These are phyloP conservation scores for Arabidopsis suecica DNA, from an alignment of 345 rosid species.

Conservation along the genomic window DNA sequence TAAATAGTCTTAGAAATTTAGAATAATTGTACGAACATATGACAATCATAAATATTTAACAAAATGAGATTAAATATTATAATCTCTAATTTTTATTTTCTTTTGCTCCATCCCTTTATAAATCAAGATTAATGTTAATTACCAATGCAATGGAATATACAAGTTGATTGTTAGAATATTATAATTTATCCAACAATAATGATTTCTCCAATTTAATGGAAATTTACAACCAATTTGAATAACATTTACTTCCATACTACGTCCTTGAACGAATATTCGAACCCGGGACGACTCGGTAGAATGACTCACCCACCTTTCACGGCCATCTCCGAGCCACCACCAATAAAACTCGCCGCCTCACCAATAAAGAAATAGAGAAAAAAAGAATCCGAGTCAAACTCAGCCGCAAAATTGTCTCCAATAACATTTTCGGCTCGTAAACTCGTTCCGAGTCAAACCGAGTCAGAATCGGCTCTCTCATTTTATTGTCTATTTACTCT, in stretches of 20 bases:
- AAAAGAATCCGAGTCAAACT: constrained; percentile 9
- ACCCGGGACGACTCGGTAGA: constrained; percentile 73
- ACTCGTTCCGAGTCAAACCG: constrained; percentile 50
- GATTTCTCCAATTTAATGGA: constrained; percentile 24
- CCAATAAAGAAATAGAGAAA: constrained; percentile 20
- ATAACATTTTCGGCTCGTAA: neutral
- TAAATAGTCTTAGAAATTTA: neutral
- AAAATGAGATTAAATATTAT: neutral
- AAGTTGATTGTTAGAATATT: neutral
- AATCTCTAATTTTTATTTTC: neutral
- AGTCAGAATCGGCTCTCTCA: constrained; percentile 26
- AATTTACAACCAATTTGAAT: constrained; percentile 29
- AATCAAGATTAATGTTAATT: neutral
- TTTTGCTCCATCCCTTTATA: neutral
- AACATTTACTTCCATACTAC: neutral
- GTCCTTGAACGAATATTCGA: constrained; percentile 41
- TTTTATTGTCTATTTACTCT: constrained; percentile 27
- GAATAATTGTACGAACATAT: neutral
- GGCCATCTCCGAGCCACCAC: constrained; percentile 57
- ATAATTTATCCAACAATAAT: constrained; percentile 3
- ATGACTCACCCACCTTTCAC: constrained; percentile 46
- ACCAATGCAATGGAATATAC: constrained; percentile 1
- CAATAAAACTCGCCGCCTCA: constrained; percentile 12
- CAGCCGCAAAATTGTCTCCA: neutral
- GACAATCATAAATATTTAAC: neutral